Evolutionary conservation across 352 stramenopile species (phyloP).

Genomic region (Globisporangium recalcitrans): DNA sequence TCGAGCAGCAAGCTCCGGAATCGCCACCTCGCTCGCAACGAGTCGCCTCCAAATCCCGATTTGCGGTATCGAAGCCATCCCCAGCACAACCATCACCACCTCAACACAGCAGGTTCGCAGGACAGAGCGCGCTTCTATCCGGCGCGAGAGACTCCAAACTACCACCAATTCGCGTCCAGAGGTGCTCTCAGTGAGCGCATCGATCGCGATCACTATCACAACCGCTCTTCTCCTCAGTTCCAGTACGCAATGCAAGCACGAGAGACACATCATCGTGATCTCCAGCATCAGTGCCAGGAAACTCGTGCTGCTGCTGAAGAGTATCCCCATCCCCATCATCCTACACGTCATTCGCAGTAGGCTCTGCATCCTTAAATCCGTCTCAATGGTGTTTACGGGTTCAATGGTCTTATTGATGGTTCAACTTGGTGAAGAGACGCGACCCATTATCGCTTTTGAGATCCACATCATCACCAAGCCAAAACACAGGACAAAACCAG

Average conservation of each 20-base stretch:
- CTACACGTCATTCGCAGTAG: not conserved
- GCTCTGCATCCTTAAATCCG: too few relatives aligned
- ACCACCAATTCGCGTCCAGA: not conserved
- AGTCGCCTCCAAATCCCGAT: not conserved
- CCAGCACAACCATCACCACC: constrained; percentile 1
- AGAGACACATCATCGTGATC: too few relatives aligned
- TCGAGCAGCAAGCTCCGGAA: not conserved
- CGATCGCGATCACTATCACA: constrained; percentile 20
- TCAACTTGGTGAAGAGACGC: constrained; percentile 9
- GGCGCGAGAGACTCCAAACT: constrained; percentile 19
- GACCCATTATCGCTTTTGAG: too few relatives aligned
- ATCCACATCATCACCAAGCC: not conserved
- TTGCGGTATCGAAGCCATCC: constrained; percentile 2
- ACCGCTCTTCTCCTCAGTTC: not conserved
- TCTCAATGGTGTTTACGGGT: too few relatives aligned
- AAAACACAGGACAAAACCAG: not conserved
- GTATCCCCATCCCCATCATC: not conserved
- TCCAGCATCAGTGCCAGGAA: constrained; percentile 4
- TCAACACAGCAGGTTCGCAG: constrained; percentile 1
- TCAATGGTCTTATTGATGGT: too few relatives aligned
- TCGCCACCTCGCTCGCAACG: not conserved
- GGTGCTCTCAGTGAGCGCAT: constrained; percentile 35
- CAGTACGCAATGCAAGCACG: constrained; percentile 6
- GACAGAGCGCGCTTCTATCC: constrained; percentile 26
- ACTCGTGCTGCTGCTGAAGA: not conserved